phyloP scores from a whole-genome alignment of 257 asterid species.

The Misopates orontium region DNA sequence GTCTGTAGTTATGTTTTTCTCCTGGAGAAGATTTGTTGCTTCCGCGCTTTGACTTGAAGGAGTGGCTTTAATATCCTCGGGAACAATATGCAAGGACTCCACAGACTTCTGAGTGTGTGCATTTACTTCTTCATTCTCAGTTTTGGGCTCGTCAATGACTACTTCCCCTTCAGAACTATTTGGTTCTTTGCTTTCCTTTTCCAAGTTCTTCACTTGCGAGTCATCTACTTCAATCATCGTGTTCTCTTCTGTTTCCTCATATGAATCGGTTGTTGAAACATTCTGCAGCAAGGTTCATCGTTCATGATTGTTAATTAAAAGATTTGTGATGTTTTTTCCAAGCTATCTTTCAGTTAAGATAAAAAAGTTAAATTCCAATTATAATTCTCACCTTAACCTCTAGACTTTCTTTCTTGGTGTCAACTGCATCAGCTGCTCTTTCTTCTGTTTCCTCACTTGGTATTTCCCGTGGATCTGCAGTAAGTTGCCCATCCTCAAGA shows the following conservation, averaged over 20 bases:
- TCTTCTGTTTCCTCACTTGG: not conserved
- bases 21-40: slow-evolving; percentile 21
- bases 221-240: slow-evolving; percentile 20
- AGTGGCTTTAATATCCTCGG: slow-evolving; percentile 27
- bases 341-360: not conserved
- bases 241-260: slow-evolving; percentile 10
- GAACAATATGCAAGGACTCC: slow-evolving; percentile 30
- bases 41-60: slow-evolving; percentile 23
- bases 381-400: slow-evolving; percentile 10
- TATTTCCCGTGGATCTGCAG: slow-evolving; percentile 1
- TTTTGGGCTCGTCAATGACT: slow-evolving; percentile 10
- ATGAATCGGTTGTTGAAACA: not conserved
- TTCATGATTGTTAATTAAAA: not conserved
- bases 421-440: slow-evolving; percentile 2
- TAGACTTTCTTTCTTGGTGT: slow-evolving; percentile 1
- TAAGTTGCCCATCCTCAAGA: not conserved
- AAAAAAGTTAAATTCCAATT: not conserved
- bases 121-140: slow-evolving; percentile 22
- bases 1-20: slow-evolving; percentile 21
- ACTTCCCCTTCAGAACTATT: slow-evolving; percentile 4
- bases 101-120: slow-evolving; percentile 19
- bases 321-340: not conserved
- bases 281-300: slow-evolving; percentile 5
- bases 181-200: slow-evolving; percentile 22
- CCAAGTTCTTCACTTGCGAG: slow-evolving; percentile 19